Evolutionary conservation across 2,329 filamentous ascomycete species (phyloP), one percentile per base, ranked within the genome.

Genomic region (Decorospora gaudefroyi): DNA sequence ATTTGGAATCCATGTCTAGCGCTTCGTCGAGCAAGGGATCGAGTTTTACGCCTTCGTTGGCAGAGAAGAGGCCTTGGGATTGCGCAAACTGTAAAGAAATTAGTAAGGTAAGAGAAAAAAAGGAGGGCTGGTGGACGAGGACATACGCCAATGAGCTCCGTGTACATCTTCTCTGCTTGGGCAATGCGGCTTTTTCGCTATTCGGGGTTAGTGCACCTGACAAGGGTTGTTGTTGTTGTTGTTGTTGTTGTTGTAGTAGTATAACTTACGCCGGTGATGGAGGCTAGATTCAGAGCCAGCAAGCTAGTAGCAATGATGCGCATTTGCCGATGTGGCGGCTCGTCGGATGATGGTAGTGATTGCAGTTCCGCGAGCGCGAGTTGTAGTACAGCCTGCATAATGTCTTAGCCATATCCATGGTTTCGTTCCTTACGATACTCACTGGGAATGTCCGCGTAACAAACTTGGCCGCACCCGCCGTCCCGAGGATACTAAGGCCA

Each of bases 401-500:
- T 16, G 21, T 11, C 10, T 46, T 34, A 52, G 38, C n/a, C 8
- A 32, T 17, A 18, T 13, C 22, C 17, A 12, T 8, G 4, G 17
- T 6, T 17, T 13, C 11, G n/a, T 5, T 3, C 7, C 9, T n/a
- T 3, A 16, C 3, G 9, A 22, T 7, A 42, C 62, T 27, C 59
- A 62, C 74, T 2, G 70, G 62, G 48, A 78, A 78, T 39, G 74
- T 76, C 25, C 68, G 69, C 5, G 70, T 70, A 6, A 78, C 75
- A 56, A 79, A 80, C 19, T 69, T 73, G 0, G 74, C 73, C 8
- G 77, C 76, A 8, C 77, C 77, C 30, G 75, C 76, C 1, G 77
- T 79, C 6, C 76, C 76, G 26, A 80, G 57, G 36, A 79, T 73
- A 35, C 76, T 75, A 55, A 80, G 69, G 3, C 78, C 78, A 22